Base-by-base conservation (phyloP, 2,329 filamentous ascomycete genomes). In the Arthrobotrys sphaeroides region DNA sequence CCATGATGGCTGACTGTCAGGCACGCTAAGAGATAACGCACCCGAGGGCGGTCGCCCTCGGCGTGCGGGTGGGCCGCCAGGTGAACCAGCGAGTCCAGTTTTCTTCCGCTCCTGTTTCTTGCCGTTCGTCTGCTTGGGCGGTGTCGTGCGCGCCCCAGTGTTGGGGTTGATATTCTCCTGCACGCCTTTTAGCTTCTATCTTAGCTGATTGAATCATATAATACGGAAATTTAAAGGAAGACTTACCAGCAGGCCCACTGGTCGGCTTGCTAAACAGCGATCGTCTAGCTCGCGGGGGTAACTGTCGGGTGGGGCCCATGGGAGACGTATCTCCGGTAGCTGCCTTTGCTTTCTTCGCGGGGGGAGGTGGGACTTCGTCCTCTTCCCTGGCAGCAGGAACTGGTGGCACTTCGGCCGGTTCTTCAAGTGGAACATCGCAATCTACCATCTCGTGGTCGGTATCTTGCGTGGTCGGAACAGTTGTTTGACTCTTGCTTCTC, bases 1-100 rank as follows among this genome's bases (percentile, higher is more conserved):
- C 43, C 38, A 55, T 3, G 70, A 49, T 2, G 70, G 61, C 12
- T 74, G 70, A 31, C 62, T 68, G 38, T 74, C 70, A 1, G 70
- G 70, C 3, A 74, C 62, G 26, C 62, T 74, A 74, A 68, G 70
- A 57, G 24, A 74, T 74, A 62, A 74, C 55, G 62, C 70, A 74
- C 36, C 57, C 55, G 57, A 62, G 16, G 49, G 28, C 3, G 33
- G 45, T 5, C 57, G 61, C 13, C 61, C 57, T 38, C 53, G 70
- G 38, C 53, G 57, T 12, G 55, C 55, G 47, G 61, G 18, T 49
- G 24, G 62, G 53, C 22, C 62, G 62, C 43, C 62, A 68, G 28
- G 26, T n/a, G 55, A 68, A 36, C 70, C 70, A 73, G 61, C 43
- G 49, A 9, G 53, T n/a, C 36, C 61, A 67, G 47, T 62, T 49